Conservation (phyloP, 768 basidiomycete species). For the Omphalotus guepiniiformis region DNA sequence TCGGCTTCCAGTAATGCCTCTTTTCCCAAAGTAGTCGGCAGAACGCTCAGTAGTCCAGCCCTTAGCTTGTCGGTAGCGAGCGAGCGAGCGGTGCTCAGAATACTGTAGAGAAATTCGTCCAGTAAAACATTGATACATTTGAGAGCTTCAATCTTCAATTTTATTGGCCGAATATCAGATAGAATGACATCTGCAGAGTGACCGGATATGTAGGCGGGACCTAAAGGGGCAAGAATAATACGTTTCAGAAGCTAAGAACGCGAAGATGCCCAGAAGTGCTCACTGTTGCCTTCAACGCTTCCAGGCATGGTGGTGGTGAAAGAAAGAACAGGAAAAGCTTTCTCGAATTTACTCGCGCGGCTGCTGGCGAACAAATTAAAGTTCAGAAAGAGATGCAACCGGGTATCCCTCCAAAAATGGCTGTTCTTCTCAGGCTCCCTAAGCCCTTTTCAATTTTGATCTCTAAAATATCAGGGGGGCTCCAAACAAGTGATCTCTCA, state of each 20-base stretch:
- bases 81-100: conserved; percentile 63
- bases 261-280: conserved; percentile 25
- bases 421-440: no score
- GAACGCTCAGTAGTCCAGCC: conserved; percentile 61
- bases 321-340: conserved; percentile 2
- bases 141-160: conserved; percentile 76
- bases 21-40: conserved; percentile 83
- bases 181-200: conserved; percentile 89
- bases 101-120: conserved; percentile 78
- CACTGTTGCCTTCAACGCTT: conserved; percentile 32
- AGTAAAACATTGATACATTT: conserved; percentile 73
- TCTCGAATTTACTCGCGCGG: neutral
- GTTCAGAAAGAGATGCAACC: no score
- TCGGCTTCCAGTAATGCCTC: conserved; percentile 92
- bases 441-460: no score
- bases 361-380: no score
- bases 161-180: conserved; percentile 90
- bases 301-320: conserved; percentile 7
- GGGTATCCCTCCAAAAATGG: no score
- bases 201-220: conserved; percentile 75
- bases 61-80: conserved; percentile 73
- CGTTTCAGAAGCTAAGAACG: conserved; percentile 1
- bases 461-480: no score
- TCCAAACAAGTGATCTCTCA: no score
- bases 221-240: conserved; percentile 24